These are phyloP conservation scores for Aspergillus tubingensis DNA, from an alignment of 2,329 filamentous ascomycete genomes.

Conservation along the genomic window DNA sequence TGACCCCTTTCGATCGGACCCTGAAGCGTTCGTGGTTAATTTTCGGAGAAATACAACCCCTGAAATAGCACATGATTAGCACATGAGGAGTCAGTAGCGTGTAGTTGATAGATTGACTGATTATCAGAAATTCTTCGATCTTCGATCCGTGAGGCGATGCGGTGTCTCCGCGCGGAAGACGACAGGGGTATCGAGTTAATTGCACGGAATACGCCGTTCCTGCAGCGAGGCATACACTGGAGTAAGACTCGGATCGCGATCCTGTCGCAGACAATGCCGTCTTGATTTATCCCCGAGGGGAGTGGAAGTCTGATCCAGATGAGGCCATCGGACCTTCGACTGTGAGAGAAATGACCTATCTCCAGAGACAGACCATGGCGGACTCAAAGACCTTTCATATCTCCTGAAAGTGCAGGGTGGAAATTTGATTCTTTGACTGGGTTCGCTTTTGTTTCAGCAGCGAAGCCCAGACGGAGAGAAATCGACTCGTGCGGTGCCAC, in stretches of 20 bases:
- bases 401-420: too few species aligned
- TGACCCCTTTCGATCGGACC: too few species aligned
- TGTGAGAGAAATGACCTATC: background rate
- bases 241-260: background rate
- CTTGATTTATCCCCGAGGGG: background rate
- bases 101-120: background rate
- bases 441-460: background rate
- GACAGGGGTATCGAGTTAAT: background rate
- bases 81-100: background rate
- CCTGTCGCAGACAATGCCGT: background rate
- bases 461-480: background rate
- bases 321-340: background rate
- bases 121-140: background rate
- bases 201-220: background rate
- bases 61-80: background rate
- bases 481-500: slow-evolving; percentile 1
- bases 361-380: background rate
- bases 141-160: background rate
- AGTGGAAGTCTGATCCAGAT: background rate
- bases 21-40: background rate
- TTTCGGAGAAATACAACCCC: background rate
- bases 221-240: background rate
- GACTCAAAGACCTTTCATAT: background rate
- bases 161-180: background rate
- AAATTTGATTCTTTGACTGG: background rate